Percentiles rank a stretch among this genome's conserved stretches.
Evolutionary conservation across 1,284 basidiomycete genomes (phyloP).

Genomic region (Marasmius tenuissimus): DNA sequence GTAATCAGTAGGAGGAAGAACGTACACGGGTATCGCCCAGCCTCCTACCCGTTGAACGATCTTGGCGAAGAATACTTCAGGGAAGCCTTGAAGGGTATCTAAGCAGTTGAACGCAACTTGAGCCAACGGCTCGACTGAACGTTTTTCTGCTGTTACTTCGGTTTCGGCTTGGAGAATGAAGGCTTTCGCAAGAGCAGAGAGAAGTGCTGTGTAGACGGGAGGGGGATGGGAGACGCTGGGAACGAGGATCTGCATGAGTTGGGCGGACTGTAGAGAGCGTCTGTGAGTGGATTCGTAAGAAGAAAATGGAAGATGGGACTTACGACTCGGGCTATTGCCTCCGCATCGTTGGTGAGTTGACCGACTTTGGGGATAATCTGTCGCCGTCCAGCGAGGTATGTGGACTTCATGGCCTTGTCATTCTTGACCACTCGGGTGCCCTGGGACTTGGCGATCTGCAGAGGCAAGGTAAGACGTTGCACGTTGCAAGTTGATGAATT

Average conservation of each 20-base stretch:
- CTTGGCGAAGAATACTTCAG: slow-evolving; percentile 81
- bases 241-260: slow-evolving; percentile 70
- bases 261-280: slow-evolving; percentile 28
- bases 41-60: slow-evolving; percentile 80
- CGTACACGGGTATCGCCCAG: slow-evolving; percentile 59
- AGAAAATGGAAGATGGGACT: slow-evolving; percentile 27
- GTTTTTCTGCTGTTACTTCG: slow-evolving; percentile 88
- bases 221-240: slow-evolving; percentile 42
- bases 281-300: slow-evolving; percentile 8
- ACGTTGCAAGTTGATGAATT: slow-evolving; percentile 2
- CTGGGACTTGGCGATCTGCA: slow-evolving; percentile 68
- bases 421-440: slow-evolving; percentile 77
- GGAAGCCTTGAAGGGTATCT: slow-evolving; percentile 57
- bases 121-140: slow-evolving; percentile 83
- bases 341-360: slow-evolving; percentile 82
- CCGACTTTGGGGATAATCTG: slow-evolving; percentile 90
- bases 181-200: slow-evolving; percentile 87
- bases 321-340: slow-evolving; percentile 74
- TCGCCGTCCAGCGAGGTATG: slow-evolving; percentile 70
- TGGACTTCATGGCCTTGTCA: slow-evolving; percentile 52
- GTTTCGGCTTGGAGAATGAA: slow-evolving; percentile 93
- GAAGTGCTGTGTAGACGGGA: slow-evolving; percentile 70
- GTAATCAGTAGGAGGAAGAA: slow-evolving; percentile 46
- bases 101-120: slow-evolving; percentile 74
- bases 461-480: slow-evolving; percentile 2